phyloP scores from a whole-genome alignment of 208 protist genomes.

The Trypanosoma platydactyli region DNA sequence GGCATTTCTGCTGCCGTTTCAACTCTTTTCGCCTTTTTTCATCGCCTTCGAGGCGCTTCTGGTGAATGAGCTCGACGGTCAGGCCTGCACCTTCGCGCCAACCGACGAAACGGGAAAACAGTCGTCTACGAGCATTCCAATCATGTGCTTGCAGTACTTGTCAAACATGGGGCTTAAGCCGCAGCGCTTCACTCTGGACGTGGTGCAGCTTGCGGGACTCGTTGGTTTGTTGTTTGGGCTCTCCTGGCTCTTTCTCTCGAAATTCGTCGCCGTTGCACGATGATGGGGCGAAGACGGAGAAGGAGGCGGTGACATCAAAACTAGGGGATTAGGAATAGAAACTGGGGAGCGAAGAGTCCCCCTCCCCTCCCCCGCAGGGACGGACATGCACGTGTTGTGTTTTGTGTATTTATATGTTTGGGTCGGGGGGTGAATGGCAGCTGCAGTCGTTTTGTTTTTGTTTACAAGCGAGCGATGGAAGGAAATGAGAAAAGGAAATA shows the following conservation, averaged over 20 bases:
- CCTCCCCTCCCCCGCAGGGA: no score
- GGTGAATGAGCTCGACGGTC: conserved; percentile 91
- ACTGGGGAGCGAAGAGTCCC: conserved; percentile 1
- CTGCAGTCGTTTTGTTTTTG: no score
- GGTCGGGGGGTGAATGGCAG: neutral
- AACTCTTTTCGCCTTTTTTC: conserved; percentile 85
- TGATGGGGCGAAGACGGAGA: conserved; percentile 9
- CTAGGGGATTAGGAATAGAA: no score
- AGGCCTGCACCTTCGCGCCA: conserved; percentile 77
- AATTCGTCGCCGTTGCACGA: conserved; percentile 60
- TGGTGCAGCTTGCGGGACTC: conserved; percentile 71
- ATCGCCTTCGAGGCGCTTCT: conserved; percentile 90
- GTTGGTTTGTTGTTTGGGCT: conserved; percentile 48
- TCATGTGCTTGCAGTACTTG: conserved; percentile 89
- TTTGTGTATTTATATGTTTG: no score
- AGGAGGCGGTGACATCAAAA: no score
- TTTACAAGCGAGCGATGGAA: no score
- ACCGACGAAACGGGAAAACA: conserved; percentile 76
- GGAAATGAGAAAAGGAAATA: neutral
- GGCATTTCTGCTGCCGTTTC: conserved; percentile 52
- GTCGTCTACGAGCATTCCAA: conserved; percentile 52
- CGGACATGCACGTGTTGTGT: no score
- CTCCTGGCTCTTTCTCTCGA: conserved; percentile 67
- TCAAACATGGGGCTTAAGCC: conserved; percentile 78
- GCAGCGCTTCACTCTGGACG: conserved; percentile 66